Evolutionary conservation across 441 rosid genomes (phyloP), one percentile per base, ranked within the genome.

Genomic region (Gossypium davidsonii): DNA sequence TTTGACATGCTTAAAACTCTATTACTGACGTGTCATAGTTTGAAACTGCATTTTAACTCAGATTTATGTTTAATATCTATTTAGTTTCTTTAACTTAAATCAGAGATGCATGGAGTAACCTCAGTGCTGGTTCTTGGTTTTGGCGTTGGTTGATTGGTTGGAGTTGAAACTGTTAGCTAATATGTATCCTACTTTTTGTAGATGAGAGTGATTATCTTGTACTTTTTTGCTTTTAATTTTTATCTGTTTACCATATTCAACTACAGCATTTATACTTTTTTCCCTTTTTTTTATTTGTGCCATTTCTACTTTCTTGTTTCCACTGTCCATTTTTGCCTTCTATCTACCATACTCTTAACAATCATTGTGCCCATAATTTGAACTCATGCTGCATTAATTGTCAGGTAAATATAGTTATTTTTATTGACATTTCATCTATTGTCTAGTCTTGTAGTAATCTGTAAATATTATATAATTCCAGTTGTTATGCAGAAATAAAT

Each of bases 61-160:
- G 42, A 63, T 73, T 26, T 65, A 5, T 49, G 76, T 60, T 77
- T 28, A 70, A 59, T 74, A 70, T 72, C 61, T 75, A 56, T 70
- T 79, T 78, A 72, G 72, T 71, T 83, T 85, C 92, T 88, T 90
- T 84, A 81, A 89, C 85, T 72, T 64, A 63, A 73, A 74, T 76
- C 85, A 83, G 91, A 87, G 79, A 83, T 83, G 79, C 81, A 77
- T 85, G 89, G 84, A 77, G 78, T 67, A 81, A 80, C 81, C 77
- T 81, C 64, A 58, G 37, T 86, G 89, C 89, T 80, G 83, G 83
- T 80, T 84, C 88, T 72, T 82, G 87, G 79, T 74, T 80, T 79
- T 82, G 84, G 78, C 79, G 77, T 79, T 79, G 83, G 74, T 83
- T 73, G 80, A 73, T 76, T 81, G 85, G 85, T 75, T 81, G 84